Base-by-base conservation (phyloP, 1,139 yeast genomes). In the Geotrichum fermentans region DNA sequence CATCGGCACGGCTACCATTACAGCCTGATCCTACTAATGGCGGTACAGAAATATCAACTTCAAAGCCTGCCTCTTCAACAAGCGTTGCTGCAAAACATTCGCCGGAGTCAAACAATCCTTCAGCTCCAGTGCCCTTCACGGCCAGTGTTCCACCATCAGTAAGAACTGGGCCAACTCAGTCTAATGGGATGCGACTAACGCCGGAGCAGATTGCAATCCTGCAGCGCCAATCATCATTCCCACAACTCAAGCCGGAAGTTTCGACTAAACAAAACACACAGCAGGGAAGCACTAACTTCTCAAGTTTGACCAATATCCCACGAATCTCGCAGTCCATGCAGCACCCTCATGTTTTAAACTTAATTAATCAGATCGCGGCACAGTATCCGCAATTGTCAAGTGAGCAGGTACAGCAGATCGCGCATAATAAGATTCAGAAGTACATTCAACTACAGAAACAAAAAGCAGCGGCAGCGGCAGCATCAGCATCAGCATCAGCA, bases 41-140 rank as follows among this genome's bases (percentile, higher is more conserved):
- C 40, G 73, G 70, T 52, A 11, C 62, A 57, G 34, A 51, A 48
- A 24, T 47, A 49, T 28, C 51, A 54, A 26, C 58, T 64, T 14
- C 95, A 96, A 1, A 77, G 94, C 0, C 97, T 97, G 0, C 80
- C 83, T 11, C 96, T 89, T 59, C 75, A 90, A 59, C 79, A 96
- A n/a, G n/a, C n/a, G n/a, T n/a, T n/a, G n/a, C n/a, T n/a, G n/a
- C n/a, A n/a, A n/a, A n/a, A n/a, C 28, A 24, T 6, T 10, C 8
- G 28, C 28, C 28, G 8, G 10, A 24, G 6, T 24, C 28, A 6
- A 10, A 10, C 10, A 10, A 10, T 10, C 28, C 6, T 6, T 10
- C 28, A 10, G 28, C 8, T 10, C 28, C 6, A 37, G 17, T 28
- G 40, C 6, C 11, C 39, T 16, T 28, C 18, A 4, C 33, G 17